Evolutionary conservation across 176 grass and related monocot genomes (phyloP), one percentile per base, ranked within the genome.

Genomic region (Cenchrus purpureus): DNA sequence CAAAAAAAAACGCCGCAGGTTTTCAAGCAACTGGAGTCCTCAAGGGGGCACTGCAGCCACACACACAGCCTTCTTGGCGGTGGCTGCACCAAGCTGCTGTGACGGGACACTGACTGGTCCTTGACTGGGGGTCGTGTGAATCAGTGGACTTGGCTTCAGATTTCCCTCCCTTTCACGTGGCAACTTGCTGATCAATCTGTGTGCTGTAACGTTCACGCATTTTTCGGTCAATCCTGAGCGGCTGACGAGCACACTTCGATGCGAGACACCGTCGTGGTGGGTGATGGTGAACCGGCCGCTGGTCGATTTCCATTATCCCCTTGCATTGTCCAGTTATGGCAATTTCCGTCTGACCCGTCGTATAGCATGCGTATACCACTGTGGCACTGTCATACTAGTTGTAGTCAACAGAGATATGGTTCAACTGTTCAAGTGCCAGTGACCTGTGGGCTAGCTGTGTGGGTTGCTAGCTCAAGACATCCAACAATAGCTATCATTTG

Each of bases 61-160:
- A 79, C 32, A 34, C 10, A 52, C 20, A 20, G 17, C 31, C 37
- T 40, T 9, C 10, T 60, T 15, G 15, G 66, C 28, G 43, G 56
- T 83, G 66, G 80, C 15, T 45, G 37, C 45, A 50, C 12, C n/a
- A 17, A 37, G 17, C 66, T 29, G 19, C 31, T 75, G 10, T 74
- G 59, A 75, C 71, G 58, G 71, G 59, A 42, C 49, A 60, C 60
- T 20, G 82, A 84, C 60, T 70, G 42, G 64, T 19, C 78, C 71
- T 82, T 74, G 85, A 82, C 51, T 7, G 34, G 0, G n/a, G n/a
- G 61, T 87, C 17, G 86, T n/a, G n/a, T 82, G 79, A 87, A 82
- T 71, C 12, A 22, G 78, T 59, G 8, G 71, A 81, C 52, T 67
- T 1, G 8, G 48, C 62, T 15, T 29, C 46, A 40, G 3, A 31